These are phyloP conservation scores for Globisporangium okanoganense DNA, from an alignment of 352 stramenopile species.

Conservation along the genomic window DNA sequence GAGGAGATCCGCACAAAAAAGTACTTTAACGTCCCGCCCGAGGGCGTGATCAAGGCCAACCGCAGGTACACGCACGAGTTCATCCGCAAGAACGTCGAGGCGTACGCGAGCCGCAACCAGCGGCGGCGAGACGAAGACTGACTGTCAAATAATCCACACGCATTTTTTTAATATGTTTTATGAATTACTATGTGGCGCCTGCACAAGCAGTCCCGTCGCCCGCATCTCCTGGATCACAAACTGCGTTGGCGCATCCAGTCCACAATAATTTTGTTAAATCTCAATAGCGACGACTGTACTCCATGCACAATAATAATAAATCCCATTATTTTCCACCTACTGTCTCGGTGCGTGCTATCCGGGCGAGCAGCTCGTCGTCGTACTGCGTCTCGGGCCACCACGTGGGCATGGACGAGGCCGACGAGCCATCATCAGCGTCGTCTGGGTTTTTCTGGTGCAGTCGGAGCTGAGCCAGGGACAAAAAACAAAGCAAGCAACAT, in stretches of 20 bases:
- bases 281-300: too few species aligned
- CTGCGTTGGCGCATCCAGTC: not conserved
- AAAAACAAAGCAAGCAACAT: not conserved
- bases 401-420: conserved; percentile 18
- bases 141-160: too few species aligned
- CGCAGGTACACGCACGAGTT: conserved; percentile 67
- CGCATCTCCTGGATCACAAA: conserved; percentile 17
- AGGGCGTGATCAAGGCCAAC: conserved; percentile 48
- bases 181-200: not conserved
- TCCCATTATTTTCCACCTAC: conserved; percentile 22
- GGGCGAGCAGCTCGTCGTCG: conserved; percentile 20
- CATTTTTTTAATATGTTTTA: not conserved
- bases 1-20: conserved; percentile 37
- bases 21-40: conserved; percentile 46
- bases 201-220: conserved; percentile 1
- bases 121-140: not conserved
- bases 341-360: conserved; percentile 41
- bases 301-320: too few species aligned
- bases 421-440: not conserved
- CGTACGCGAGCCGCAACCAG: conserved; percentile 27
- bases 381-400: conserved; percentile 64
- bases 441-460: conserved; percentile 24
- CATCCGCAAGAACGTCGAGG: conserved; percentile 50
- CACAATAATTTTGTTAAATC: not conserved
- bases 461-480: conserved; percentile 22